Evolutionary conservation across 352 stramenopile genomes (phyloP), one percentile per base, ranked within the genome.

Genomic region (Globisporangium echinulatum): DNA sequence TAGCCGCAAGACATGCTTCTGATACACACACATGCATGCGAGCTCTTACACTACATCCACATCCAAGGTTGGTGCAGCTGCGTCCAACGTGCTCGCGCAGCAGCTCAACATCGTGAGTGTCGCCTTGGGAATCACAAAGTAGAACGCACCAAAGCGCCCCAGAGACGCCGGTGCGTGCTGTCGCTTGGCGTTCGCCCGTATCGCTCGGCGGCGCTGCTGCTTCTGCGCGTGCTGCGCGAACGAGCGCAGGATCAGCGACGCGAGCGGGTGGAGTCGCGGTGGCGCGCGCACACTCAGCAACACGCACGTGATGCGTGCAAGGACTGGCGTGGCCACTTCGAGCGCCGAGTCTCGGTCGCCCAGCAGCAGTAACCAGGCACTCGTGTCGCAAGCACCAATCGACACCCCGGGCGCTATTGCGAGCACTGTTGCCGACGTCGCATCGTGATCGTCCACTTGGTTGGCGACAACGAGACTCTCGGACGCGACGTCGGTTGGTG

Each of bases 41-140:
- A 33, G 25, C 25, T 33, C 25, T 33, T 33, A 33, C 25, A 33
- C 25, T 33, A 33, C 25, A 3, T 33, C 25, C 25, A 33, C 25
- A 33, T 33, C 25, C 25, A 33, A 33, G 25, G 25, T 33, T 33
- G 25, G 25, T 33, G 25, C 25, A 33, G 25, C 25, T 33, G 25
- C 25, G 25, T 33, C 25, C 25, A 1, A 33, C 2, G 2, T 33
- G 25, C 25, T 33, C 25, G 25, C 25, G 25, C 25, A 33, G 25
- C 25, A 40, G 40, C 49, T 57, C 49, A 62, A 49, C 7, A 56
- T 9, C 33, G 56, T 49, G 7, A 50, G 57, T n/a, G 57, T 62
- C 10, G 57, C 57, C 8, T 33, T 49, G 14, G 57, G 57, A 49
- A 62, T 56, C 49, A 62, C 11, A 42, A 62, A 25, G 39, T 9